Evolutionary conservation across 176 grass and related monocot genomes (phyloP).

Genomic region (Raddia guianensis): DNA sequence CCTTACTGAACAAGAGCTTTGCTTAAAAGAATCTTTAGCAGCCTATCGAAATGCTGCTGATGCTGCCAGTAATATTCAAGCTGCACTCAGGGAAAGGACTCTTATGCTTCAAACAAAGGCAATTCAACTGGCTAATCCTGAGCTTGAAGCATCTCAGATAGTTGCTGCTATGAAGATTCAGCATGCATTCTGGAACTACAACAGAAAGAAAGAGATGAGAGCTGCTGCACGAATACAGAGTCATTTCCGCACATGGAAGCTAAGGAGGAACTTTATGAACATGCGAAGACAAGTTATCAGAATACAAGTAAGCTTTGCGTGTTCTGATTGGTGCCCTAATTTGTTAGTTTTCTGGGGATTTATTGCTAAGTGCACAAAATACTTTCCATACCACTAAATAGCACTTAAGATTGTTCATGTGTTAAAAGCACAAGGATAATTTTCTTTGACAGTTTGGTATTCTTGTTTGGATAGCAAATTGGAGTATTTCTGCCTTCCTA

Average conservation of each 20-base stretch:
- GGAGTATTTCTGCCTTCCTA: not conserved
- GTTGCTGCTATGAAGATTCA: conserved; percentile 95
- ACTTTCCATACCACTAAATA: not conserved
- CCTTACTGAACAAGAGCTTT: conserved; percentile 92
- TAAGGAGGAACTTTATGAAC: conserved; percentile 64
- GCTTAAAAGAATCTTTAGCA: conserved; percentile 91
- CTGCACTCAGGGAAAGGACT: conserved; percentile 83
- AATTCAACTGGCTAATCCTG: conserved; percentile 71
- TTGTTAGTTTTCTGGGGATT: conserved; percentile 21
- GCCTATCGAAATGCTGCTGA: conserved; percentile 95
- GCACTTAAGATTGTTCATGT: not conserved
- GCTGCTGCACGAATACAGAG: conserved; percentile 92
- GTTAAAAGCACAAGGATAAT: not conserved
- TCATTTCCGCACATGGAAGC: conserved; percentile 91
- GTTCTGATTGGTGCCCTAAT: conserved; percentile 1
- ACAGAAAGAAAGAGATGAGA: conserved; percentile 79
- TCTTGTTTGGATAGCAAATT: conserved; percentile 24
- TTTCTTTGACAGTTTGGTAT: conserved; percentile 10
- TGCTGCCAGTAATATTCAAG: conserved; percentile 90
- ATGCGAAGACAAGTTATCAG: conserved; percentile 73
- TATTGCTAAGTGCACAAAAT: conserved; percentile 33
- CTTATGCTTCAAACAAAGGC: conserved; percentile 87
- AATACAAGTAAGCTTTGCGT: conserved; percentile 75
- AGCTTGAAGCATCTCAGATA: conserved; percentile 75
- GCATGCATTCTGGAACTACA: conserved; percentile 80